Conservation (phyloP, 257 asterid species). For the Leonotis leonurus region DNA sequence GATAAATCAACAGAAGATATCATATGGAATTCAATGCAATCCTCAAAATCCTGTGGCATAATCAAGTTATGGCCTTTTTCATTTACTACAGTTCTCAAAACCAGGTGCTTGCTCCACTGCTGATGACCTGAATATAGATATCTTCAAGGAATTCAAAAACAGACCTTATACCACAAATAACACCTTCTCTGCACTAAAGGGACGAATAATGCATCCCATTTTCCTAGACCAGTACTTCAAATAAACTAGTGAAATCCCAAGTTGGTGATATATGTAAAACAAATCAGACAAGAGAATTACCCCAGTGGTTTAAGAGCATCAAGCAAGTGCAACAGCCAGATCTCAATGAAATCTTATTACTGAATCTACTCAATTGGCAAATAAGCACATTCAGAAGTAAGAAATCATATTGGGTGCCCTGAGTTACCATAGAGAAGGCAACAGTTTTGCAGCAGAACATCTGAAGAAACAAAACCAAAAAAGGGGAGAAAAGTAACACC, state of each 20-base stretch:
- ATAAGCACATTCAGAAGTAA: constrained; percentile 33
- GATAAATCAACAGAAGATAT: not conserved
- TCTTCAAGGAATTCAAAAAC: constrained; percentile 18
- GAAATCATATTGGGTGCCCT: constrained; percentile 25
- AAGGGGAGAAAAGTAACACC: not conserved
- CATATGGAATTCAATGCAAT: not conserved
- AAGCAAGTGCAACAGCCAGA: constrained; percentile 22
- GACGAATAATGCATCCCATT: not conserved
- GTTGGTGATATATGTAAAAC: constrained; percentile 7
- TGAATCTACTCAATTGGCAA: constrained; percentile 24
- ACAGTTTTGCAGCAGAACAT: constrained; percentile 22
- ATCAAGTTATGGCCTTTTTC: not conserved
- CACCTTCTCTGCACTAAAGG: not conserved
- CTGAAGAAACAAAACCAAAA: constrained; percentile 26
- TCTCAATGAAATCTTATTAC: constrained; percentile 26
- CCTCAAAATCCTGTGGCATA: constrained; percentile 2
- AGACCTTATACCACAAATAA: constrained; percentile 12
- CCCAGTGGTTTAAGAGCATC: constrained; percentile 32
- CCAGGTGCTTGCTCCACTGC: constrained; percentile 5
- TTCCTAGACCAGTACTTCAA: not conserved
- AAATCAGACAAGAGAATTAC: constrained; percentile 36
- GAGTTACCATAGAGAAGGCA: constrained; percentile 25
- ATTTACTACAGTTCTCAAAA: constrained; percentile 12
- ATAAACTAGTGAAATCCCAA: not conserved
- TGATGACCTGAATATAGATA: constrained; percentile 25